These are phyloP conservation scores for Pseudogymnoascus destructans DNA, from an alignment of 2,329 filamentous ascomycete species.

Conservation along the genomic window DNA sequence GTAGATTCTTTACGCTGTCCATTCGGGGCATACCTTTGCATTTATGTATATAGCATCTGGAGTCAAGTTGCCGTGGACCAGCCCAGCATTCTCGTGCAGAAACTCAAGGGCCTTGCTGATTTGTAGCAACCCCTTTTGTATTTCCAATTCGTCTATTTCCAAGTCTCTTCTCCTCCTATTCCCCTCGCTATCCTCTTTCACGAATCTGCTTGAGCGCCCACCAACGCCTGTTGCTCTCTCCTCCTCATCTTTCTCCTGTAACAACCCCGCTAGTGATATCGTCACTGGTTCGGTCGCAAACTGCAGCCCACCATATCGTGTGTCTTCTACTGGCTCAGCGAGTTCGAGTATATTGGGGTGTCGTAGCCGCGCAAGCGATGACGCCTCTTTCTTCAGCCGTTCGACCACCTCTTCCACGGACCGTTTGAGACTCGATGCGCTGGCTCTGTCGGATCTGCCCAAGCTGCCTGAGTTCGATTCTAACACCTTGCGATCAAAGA, in stretches of 20 bases:
- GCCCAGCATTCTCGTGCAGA: slow-evolving; percentile 81
- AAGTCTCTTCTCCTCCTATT: slow-evolving; percentile 62
- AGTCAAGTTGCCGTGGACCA: slow-evolving; percentile 89
- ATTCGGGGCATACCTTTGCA: slow-evolving; percentile 49
- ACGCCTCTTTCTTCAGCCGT: slow-evolving; percentile 80
- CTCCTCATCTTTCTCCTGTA: slow-evolving; percentile 82
- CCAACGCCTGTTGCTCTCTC: slow-evolving; percentile 57
- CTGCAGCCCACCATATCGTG: slow-evolving; percentile 77
- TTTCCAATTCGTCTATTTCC: slow-evolving; percentile 92
- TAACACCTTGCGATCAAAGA: slow-evolving; percentile 82
- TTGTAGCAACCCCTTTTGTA: slow-evolving; percentile 90
- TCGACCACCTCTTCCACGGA: slow-evolving; percentile 84
- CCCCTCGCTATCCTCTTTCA: slow-evolving; percentile 67
- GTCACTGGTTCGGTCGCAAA: slow-evolving; percentile 91
- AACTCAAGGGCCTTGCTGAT: slow-evolving; percentile 91
- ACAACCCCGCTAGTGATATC: slow-evolving; percentile 66
- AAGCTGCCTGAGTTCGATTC: slow-evolving; percentile 54
- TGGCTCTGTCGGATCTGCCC: slow-evolving; percentile 35
- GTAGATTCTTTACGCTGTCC: slow-evolving; percentile 14
- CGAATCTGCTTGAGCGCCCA: slow-evolving; percentile 63
- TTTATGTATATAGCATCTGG: slow-evolving; percentile 92
- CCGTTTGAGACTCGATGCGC: slow-evolving; percentile 60
- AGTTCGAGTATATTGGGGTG: slow-evolving; percentile 89
- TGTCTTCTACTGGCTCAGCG: slow-evolving; percentile 91
- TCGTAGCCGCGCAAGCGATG: slow-evolving; percentile 71